A percentile compares a stretch with the other conserved stretches of the same genome.
Conservation (phyloP, 1,139 yeast species). For the Blastobotrys apis region DNA sequence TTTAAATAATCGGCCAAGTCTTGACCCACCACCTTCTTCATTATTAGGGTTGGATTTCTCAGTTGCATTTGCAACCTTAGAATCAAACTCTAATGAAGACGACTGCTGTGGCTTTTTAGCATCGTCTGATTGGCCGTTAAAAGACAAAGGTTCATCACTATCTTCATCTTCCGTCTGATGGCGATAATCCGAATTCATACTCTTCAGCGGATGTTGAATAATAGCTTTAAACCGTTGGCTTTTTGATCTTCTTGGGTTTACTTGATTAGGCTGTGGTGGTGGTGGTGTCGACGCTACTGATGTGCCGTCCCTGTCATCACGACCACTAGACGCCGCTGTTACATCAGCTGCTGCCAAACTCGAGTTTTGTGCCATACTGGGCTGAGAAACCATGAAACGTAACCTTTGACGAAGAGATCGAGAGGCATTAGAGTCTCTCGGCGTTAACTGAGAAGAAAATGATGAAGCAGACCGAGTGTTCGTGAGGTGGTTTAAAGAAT, state of each 20-base stretch:
- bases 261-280: background rate
- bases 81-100: background rate
- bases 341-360: no score
- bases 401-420: no score
- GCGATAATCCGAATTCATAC: background rate
- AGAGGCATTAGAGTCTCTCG: no score
- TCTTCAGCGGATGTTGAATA: constrained; percentile 6
- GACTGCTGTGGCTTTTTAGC: background rate
- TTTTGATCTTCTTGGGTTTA: constrained; percentile 3
- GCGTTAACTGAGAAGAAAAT: no score
- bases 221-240: constrained; percentile 12
- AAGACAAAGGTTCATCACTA: constrained; percentile 3
- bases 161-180: background rate
- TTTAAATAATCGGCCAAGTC: background rate
- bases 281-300: background rate
- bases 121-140: background rate
- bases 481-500: no score
- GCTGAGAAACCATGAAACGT: constrained; percentile 1
- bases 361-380: background rate
- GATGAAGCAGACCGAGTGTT: no score
- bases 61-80: background rate
- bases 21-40: background rate
- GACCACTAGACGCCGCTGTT: background rate
- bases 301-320: background rate
- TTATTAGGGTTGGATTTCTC: no score